These are phyloP conservation scores for Aspergillus funiculosus DNA, from an alignment of 495 filamentous ascomycete genomes.

Conservation along the genomic window DNA sequence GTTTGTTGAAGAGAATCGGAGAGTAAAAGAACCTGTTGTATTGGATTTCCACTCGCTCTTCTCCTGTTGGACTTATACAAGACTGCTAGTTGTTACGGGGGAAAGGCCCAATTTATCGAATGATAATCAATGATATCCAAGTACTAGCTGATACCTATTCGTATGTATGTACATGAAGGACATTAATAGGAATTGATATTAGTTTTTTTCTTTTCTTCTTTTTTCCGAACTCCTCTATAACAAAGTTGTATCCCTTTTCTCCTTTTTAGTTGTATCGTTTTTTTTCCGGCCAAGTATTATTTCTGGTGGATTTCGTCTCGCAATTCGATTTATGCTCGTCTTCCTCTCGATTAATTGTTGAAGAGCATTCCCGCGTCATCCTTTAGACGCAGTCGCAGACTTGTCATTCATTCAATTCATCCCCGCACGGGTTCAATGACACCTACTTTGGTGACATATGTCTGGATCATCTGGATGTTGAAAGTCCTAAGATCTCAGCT, in stretches of 20 bases:
- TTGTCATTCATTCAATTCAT: background rate
- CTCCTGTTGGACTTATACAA: background rate
- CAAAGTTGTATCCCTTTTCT: too few relatives aligned
- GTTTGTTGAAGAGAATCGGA: too few relatives aligned
- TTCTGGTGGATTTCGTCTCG: too few relatives aligned
- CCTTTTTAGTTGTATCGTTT: too few relatives aligned
- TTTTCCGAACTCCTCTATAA: too few relatives aligned
- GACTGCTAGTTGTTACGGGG: background rate
- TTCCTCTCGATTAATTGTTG: slow-evolving; percentile 3
- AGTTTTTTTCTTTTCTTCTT: background rate
- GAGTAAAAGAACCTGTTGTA: too few relatives aligned
- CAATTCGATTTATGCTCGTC: background rate
- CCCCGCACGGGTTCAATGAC: background rate
- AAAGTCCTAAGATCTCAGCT: background rate
- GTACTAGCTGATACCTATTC: background rate
- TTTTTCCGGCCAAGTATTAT: too few relatives aligned
- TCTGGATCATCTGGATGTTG: background rate
- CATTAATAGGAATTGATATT: background rate
- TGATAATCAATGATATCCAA: slow-evolving; percentile 9
- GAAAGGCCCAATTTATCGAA: too few relatives aligned
- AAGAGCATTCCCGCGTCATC: background rate
- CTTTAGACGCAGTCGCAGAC: background rate
- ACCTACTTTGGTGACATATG: background rate
- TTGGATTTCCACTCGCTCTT: background rate
- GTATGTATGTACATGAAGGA: too few relatives aligned